These are phyloP conservation scores for Lindgomyces ingoldianus DNA, from an alignment of 495 filamentous ascomycete species.

Conservation along the genomic window DNA sequence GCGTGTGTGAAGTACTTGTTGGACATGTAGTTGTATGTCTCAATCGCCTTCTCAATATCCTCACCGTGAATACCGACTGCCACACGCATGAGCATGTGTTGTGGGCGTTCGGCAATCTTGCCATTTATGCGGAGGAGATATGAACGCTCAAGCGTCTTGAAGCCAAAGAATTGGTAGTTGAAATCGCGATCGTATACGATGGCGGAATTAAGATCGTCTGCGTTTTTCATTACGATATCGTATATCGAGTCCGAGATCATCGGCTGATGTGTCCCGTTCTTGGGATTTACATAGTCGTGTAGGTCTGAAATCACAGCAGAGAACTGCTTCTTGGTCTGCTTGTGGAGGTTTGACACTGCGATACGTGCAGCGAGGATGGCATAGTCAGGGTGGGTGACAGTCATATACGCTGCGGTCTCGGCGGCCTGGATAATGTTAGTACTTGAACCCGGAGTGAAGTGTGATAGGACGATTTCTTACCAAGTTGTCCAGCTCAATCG, in stretches of 20 bases:
- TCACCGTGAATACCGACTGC: slow-evolving; percentile 95
- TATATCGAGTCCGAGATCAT: slow-evolving; percentile 92
- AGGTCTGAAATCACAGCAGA: slow-evolving; percentile 90
- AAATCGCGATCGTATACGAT: slow-evolving; percentile 99
- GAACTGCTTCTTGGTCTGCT: slow-evolving; percentile 99
- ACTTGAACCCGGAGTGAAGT: background rate
- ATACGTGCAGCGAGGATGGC: slow-evolving; percentile 98
- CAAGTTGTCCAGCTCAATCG: slow-evolving; percentile 92
- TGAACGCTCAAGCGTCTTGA: slow-evolving; percentile 98
- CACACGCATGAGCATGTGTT: slow-evolving; percentile 99
- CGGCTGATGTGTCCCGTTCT: slow-evolving; percentile 77
- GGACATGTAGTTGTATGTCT: slow-evolving; percentile 98
- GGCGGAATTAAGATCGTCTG: slow-evolving; percentile 93
- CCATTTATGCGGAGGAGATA: slow-evolving; percentile 91
- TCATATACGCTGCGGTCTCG: slow-evolving; percentile 99
- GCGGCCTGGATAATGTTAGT: slow-evolving; percentile 66
- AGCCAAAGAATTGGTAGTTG: slow-evolving; percentile 99
- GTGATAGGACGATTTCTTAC: slow-evolving; percentile 56
- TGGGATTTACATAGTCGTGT: slow-evolving; percentile 95
- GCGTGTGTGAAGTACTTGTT: slow-evolving; percentile 97
- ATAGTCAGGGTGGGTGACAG: slow-evolving; percentile 97
- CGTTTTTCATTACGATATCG: slow-evolving; percentile 90
- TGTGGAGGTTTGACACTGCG: slow-evolving; percentile 98
- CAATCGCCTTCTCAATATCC: slow-evolving; percentile 87
- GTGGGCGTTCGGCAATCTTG: slow-evolving; percentile 91